Evolutionary conservation across 768 basidiomycete genomes (phyloP), one percentile per base, ranked within the genome.

Genomic region (Trametes meyenii): DNA sequence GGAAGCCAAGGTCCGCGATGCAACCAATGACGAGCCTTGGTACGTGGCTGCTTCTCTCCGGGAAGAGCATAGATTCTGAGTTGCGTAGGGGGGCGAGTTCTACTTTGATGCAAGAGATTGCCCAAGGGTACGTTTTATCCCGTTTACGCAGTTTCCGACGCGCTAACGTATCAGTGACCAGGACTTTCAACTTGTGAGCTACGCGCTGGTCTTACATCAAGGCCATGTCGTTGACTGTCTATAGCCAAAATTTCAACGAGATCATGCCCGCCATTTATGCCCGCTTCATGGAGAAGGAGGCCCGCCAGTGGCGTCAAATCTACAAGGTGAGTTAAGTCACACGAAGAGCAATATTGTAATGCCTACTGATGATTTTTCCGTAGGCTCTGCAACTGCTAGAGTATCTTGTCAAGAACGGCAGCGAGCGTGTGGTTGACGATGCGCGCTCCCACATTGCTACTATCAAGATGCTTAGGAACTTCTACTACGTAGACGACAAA

Each of bases 1-100:
- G 86, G 96, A 99, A 75, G 91, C 90, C 8, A 98, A 97, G 77
- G 96, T 98, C 17, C 82, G 86, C 65, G 96, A 98, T 62, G 97
- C 96, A 1, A 99, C 97, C 0, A 98, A 98, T 62, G 95, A 98
- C 68, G 97, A 99, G 65, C 89, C 97, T 58, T 99, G 97, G 96
- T 97, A 72, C 66, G 66, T 60, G 12, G 19, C 1, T 11, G 3
- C 17, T 12, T 26, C 24, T 35, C 19, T 2, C 4, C 19, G 33
- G 23, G 29, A 17, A n/a, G 24, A 23, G 43, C 5, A 48, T 13
- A 4, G 26, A 16, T 16, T 5, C 55, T 21, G 58, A 49, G 53
- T 26, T 40, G 53, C 50, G 29, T 61, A 97, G 96, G 96, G 96
- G 97, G 17, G 96, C 96, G 61, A 95, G 92, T 72, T 97, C 96